Evolutionary conservation across 1,284 basidiomycete species (phyloP), one percentile per base, ranked within the genome.

Genomic region (Uromyces viciae-fabae): DNA sequence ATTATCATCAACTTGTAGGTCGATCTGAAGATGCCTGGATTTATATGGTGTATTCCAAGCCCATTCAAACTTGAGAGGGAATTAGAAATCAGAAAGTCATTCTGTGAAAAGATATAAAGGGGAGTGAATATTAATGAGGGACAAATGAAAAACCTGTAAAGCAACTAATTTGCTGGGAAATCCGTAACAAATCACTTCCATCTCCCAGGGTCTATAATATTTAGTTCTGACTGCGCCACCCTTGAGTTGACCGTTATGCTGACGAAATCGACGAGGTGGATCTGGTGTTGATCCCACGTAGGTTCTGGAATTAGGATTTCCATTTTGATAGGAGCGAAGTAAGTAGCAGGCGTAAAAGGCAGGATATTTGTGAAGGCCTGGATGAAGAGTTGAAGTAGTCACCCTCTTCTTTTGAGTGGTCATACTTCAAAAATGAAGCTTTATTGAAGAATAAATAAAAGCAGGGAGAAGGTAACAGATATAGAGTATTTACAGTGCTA

Each of bases 281-380:
- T 80, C 60, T 25, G 78, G 78, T 15, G 78, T 80, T 25, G 78
- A 80, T 69, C 78, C 78, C 8, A 80, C 69, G 42, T 80, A 80
- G 22, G 76, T 79, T 40, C 64, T 40, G 58, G 54, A 52, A 54
- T 40, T 71, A 7, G 42, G 38, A n/a, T 36, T 73, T 19, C 69
- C 69, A 19, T 73, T 31, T 40, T 64, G 46, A 40, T 72, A 73
- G 38, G 69, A 80, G 49, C 69, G 40, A 15, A 80, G 69, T 15
- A 80, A 25, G 68, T 80, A 80, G 54, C 78, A 80, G 19, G 54
- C 78, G 54, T 80, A 80, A 36, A 80, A 80, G 9, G 69, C 22
- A 9, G 69, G 69, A 54, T 80, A 80, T 64, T 38, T 38, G 73
- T 80, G 78, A 9, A 46, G 66, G 9, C 76, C 76, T 11, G 76